Conservation (phyloP, 2,329 filamentous ascomycete genomes). For the Geoglossum cookeanum region DNA sequence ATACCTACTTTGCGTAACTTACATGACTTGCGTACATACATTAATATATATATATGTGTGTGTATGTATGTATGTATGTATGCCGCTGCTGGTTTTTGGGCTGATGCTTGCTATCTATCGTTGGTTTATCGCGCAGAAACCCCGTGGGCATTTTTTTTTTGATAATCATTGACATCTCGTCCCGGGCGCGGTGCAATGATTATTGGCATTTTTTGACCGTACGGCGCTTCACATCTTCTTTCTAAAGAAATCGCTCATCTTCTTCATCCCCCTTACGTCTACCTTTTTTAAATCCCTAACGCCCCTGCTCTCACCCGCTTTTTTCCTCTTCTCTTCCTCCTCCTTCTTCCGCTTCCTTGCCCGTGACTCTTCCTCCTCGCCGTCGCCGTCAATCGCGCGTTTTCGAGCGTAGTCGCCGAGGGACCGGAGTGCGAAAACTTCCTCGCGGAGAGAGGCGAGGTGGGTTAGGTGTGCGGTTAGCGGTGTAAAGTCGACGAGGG, state of each 20-base stretch:
- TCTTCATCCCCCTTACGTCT: slow-evolving; percentile 85
- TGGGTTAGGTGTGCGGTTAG: slow-evolving; percentile 51
- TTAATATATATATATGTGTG: no score
- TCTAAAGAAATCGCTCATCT: slow-evolving; percentile 85
- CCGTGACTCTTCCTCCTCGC: slow-evolving; percentile 34
- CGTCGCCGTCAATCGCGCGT: slow-evolving; percentile 45
- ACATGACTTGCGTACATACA: no score
- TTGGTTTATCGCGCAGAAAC: no score
- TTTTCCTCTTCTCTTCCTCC: slow-evolving; percentile 74
- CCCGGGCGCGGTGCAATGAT: no score
- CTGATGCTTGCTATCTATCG: no score
- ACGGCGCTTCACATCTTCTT: slow-evolving; percentile 27
- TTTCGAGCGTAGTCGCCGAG: slow-evolving; percentile 49
- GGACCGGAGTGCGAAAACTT: slow-evolving; percentile 50
- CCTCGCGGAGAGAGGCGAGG: slow-evolving; percentile 46
- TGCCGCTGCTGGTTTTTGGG: no score
- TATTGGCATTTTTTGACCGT: no score
- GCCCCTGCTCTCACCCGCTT: slow-evolving; percentile 52
- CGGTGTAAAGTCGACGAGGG: slow-evolving; percentile 43
- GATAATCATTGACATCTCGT: no score
- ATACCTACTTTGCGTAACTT: no score
- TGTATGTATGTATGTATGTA: no score
- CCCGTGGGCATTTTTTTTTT: no score
- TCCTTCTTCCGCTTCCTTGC: slow-evolving; percentile 71
- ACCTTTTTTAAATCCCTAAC: slow-evolving; percentile 75